Evolutionary conservation across 2,329 filamentous ascomycete genomes (phyloP).

Genomic region (Apiospora hydei): DNA sequence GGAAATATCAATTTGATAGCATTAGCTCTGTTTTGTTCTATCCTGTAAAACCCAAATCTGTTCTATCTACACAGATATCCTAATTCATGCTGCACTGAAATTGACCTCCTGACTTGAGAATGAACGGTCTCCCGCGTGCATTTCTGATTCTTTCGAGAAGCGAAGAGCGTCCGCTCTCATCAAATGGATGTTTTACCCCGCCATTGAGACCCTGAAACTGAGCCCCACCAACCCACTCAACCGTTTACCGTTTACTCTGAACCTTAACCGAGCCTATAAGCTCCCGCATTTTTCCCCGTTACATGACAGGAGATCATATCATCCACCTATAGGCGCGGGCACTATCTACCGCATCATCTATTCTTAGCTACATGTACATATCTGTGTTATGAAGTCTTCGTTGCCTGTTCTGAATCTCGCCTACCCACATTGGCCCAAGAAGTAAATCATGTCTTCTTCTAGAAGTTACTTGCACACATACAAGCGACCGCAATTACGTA

Average conservation of each 20-base stretch:
- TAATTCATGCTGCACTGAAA: no score
- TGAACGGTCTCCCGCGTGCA: no score
- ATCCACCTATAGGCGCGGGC: neutral
- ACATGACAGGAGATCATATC: conserved; percentile 1
- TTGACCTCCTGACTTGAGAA: no score
- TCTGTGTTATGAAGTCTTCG: neutral
- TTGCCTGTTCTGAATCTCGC: neutral
- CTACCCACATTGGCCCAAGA: neutral
- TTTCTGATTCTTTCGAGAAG: no score
- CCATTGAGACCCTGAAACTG: conserved; percentile 13
- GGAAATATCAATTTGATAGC: no score
- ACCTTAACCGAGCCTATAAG: neutral
- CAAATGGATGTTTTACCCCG: conserved; percentile 1
- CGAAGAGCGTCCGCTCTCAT: neutral
- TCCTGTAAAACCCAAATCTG: no score
- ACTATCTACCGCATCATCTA: neutral
- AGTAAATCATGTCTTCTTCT: neutral
- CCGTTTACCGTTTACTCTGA: neutral
- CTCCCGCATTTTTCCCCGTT: neutral
- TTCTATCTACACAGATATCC: no score
- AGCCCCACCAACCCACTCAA: neutral
- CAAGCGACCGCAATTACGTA: conserved; percentile 29
- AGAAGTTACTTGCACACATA: neutral
- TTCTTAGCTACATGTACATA: neutral
- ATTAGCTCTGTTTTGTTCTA: no score